Base-by-base conservation (phyloP, 371 early-diverging fungal genomes). In the Dichotomocladium elegans region DNA sequence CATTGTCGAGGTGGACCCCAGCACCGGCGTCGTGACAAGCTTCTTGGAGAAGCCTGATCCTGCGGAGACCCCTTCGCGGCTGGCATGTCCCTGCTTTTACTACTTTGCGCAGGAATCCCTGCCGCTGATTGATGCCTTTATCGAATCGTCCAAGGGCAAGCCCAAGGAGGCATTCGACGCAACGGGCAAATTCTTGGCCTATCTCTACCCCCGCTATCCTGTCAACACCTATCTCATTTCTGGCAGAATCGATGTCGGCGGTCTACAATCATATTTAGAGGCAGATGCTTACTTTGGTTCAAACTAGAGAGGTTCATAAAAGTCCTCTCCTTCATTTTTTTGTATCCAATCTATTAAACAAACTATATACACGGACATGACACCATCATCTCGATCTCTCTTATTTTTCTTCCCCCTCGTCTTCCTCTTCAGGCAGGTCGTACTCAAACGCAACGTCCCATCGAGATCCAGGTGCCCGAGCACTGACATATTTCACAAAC, bases 361-460 rank as follows among this genome's bases (percentile, higher is more conserved):
- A 21, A 37, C 5, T 24, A n/a, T 15, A 29, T 14, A 42, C 33
- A 41, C 15, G 31, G 6, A 51, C 30, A 41, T 21, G n/a, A 27
- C 28, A 19, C 10, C 1, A 3, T 42, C 11, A 11, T 31, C 37
- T n/a, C n/a, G n/a, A n/a, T n/a, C n/a, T n/a, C n/a, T 50, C 41
- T 19, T 35, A 9, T 26, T 61, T 37, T 27, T 53, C 34, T 26
- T 60, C 55, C 17, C 53, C 60, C 4, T 61, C 57, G 2, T 62
- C 64, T 25, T 64, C 61, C 24, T 68, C 61, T 11, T 61, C 68
- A 14, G 61, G 66, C 19, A 70, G 50, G 40, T 80, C 71, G 47
- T 80, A 88, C 64, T 88, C 88, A 57, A 64, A 82, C n/a, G 84
- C 71, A n/a, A 88, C 69, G 54, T 90, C 91, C 87, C 88, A 90